Evolutionary conservation across 176 grass and related monocot species (phyloP).

Genomic region (Oryza meyeriana): DNA sequence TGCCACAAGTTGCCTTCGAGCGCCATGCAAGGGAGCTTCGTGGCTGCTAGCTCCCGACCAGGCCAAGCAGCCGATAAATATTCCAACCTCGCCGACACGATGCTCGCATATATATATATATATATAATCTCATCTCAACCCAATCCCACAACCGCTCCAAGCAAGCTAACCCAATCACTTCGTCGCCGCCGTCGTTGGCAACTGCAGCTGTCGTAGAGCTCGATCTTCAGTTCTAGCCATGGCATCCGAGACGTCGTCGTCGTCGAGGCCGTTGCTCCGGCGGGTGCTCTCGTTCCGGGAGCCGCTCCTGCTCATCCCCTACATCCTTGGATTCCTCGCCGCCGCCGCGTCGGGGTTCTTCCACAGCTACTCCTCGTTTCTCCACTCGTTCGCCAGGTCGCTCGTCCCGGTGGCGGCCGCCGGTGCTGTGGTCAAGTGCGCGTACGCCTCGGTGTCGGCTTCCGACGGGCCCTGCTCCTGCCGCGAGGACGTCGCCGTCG

Average conservation of each 20-base stretch:
- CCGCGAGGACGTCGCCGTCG: background rate
- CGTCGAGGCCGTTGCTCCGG: conserved; percentile 30
- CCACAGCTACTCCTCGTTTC: conserved; percentile 36
- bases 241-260: background rate
- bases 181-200: background rate
- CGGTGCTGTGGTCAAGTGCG: background rate
- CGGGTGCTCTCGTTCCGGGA: conserved; percentile 56
- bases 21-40: conserved; percentile 18
- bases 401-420: background rate
- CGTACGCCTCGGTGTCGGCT: background rate
- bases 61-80: background rate
- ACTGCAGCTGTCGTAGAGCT: too few relatives aligned
- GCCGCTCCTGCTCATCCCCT: conserved; percentile 38
- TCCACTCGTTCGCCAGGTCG: conserved; percentile 27
- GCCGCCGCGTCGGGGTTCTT: background rate
- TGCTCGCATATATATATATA: too few relatives aligned
- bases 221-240: background rate
- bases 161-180: background rate
- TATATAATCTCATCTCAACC: conserved; percentile 1
- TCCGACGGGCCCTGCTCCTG: background rate
- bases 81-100: background rate
- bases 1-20: background rate
- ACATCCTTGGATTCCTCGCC: conserved; percentile 34
- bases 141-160: background rate
- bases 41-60: background rate